A percentile compares a stretch with the other conserved stretches of the same genome.
Evolutionary conservation across 768 basidiomycete species (phyloP).

Genomic region (Boletellus ananiceps): DNA sequence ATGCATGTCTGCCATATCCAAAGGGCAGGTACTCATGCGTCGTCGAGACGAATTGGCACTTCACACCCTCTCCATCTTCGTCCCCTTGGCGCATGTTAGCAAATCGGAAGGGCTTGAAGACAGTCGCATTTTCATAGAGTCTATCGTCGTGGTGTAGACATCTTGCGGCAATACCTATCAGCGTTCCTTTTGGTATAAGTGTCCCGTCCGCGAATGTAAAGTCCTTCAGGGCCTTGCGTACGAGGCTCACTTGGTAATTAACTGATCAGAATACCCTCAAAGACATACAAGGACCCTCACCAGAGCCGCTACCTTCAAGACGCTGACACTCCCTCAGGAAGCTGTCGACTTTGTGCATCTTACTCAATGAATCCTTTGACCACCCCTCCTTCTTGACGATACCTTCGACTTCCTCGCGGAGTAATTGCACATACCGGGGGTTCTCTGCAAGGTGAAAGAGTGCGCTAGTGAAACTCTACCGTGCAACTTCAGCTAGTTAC

Average conservation of each 20-base stretch:
- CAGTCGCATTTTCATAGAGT: conserved; percentile 30
- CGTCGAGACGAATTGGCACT: not conserved
- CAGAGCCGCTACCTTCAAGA: conserved; percentile 20
- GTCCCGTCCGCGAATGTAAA: conserved; percentile 36
- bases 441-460: conserved; percentile 34
- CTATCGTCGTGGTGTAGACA: conserved; percentile 15
- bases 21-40: not conserved
- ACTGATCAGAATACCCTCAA: not conserved
- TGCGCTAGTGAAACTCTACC: conserved; percentile 29
- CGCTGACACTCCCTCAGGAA: conserved; percentile 35
- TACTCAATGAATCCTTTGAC: conserved; percentile 19
- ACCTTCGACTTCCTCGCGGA: conserved; percentile 35
- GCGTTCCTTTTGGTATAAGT: conserved; percentile 27
- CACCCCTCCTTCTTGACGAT: conserved; percentile 24
- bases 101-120: conserved; percentile 48
- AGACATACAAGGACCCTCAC: conserved; percentile 7
- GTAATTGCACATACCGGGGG: conserved; percentile 29
- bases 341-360: conserved; percentile 35
- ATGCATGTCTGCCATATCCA: not conserved
- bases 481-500: not conserved
- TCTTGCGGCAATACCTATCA: conserved; percentile 20
- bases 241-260: conserved; percentile 20
- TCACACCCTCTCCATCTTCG: conserved; percentile 21
- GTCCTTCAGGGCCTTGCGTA: conserved; percentile 28
- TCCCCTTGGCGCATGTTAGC: conserved; percentile 32